Evolutionary conservation across 176 grass and related monocot genomes (phyloP).

Genomic region (Cenchrus purpureus): DNA sequence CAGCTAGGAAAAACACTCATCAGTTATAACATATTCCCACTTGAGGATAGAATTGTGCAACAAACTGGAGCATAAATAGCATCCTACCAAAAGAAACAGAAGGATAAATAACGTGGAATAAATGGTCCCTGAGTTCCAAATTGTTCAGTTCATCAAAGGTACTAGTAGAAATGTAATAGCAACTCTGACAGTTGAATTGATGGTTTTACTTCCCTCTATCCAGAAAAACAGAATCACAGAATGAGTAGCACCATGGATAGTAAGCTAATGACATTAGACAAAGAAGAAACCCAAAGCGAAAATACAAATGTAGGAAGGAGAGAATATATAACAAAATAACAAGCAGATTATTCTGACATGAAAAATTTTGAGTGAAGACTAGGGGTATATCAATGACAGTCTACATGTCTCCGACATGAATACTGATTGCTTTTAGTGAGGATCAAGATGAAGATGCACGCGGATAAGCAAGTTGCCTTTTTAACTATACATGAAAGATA

Average conservation of each 20-base stretch:
- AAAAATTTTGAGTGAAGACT: background rate
- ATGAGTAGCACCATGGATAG: background rate
- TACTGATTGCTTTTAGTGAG: background rate
- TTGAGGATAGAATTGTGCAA: background rate
- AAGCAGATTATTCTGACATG: background rate
- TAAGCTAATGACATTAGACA: background rate
- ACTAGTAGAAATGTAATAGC: background rate
- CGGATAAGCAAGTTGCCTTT: slow-evolving; percentile 20
- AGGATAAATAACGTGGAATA: slow-evolving; percentile 22
- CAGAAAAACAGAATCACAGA: background rate
- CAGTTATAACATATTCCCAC: background rate
- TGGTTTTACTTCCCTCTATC: background rate
- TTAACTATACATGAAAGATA: slow-evolving; percentile 22
- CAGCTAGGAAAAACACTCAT: background rate
- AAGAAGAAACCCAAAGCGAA: background rate
- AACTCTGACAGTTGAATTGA: background rate
- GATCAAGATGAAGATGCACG: background rate
- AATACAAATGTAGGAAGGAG: background rate
- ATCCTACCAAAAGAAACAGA: background rate
- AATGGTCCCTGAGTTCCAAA: background rate
- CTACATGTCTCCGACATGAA: background rate
- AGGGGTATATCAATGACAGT: background rate
- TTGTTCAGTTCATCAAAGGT: slow-evolving; percentile 1
- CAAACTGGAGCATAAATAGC: background rate
- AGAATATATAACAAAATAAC: background rate